Base-by-base conservation (phyloP, 768 basidiomycete species). In the Daedaleopsis sinensis region DNA sequence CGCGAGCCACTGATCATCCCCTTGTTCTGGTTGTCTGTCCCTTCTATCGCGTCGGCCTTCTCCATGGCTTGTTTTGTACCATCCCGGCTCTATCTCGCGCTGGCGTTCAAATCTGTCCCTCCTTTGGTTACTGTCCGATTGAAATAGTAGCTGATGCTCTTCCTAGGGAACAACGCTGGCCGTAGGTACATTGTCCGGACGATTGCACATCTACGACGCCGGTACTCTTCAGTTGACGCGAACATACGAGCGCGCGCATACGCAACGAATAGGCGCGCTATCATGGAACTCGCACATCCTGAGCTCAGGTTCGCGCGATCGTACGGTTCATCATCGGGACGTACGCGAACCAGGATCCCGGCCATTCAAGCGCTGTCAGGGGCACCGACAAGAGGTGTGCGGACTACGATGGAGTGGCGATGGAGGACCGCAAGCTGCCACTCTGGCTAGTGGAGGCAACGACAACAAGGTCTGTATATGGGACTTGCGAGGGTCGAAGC, bases 401-500 rank as follows among this genome's bases (percentile, higher is more conserved):
- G 96, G 96, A 3, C 76, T 99, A 47, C 89, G 92, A 59, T 99
- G 96, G 96, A 94, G 89, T 69, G 79, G 82, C 13, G 79, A 82
- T 43, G 80, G 78, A 46, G 75, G 78, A 39, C 61, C 74, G 53
- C 68, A 79, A 64, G 72, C 73, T 9, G 87, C 87, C 9, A 81
- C 81, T 35, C 83, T 99, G 5, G 96, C 96, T 3, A 94, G 91
- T 65, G 96, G 96, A 2, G 96, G 96, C 0, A 99, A 99, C 72
- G 96, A 99, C 76, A 99, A 99, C 77, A 98, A 98, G 77, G 92
- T 99, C 18, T 94, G 93, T 68, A 94, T 99, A 55, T 99, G 96
- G 93, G 95, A 98, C 71, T 77, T 94, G 57, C 82, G 91, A 58
- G 91, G 89, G 10, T 83, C 84, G 7, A 79, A 79, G 66, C 74